phyloP scores from a whole-genome alignment of 495 filamentous ascomycete genomes.

The Penicillium steckii region DNA sequence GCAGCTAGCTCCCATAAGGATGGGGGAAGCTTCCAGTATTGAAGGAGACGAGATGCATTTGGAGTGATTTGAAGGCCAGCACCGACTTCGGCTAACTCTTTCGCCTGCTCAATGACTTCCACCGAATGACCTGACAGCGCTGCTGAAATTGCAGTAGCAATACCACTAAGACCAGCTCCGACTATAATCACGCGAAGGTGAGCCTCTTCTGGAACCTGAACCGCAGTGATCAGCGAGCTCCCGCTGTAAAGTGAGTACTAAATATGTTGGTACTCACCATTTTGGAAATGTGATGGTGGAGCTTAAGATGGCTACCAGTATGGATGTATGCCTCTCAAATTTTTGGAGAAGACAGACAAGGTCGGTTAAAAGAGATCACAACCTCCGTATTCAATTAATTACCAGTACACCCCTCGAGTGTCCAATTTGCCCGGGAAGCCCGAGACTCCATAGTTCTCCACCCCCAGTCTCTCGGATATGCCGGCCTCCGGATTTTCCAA shows the following conservation, averaged over 20 bases:
- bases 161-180: constrained; percentile 56
- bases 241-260: not conserved
- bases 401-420: not conserved
- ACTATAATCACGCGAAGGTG: constrained; percentile 32
- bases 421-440: not conserved
- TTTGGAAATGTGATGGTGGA: not conserved
- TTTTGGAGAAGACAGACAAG: not conserved
- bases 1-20: constrained; percentile 47
- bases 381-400: not conserved
- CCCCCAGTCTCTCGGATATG: not conserved
- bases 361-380: not conserved
- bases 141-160: constrained; percentile 62
- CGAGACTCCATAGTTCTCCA: not conserved
- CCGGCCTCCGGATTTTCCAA: not conserved
- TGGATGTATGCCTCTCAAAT: not conserved
- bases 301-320: too few species aligned
- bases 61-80: constrained; percentile 59
- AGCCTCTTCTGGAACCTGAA: constrained; percentile 23
- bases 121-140: constrained; percentile 60
- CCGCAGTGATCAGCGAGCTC: not conserved
- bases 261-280: constrained; percentile 8
- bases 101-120: constrained; percentile 60
- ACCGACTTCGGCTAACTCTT: constrained; percentile 53
- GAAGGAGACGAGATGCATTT: constrained; percentile 53
- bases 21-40: constrained; percentile 51